Percentiles rank a stretch among this genome's conserved stretches.
phyloP scores from a whole-genome alignment of 2,329 filamentous ascomycete species.

The Hypomyces rosellus region DNA sequence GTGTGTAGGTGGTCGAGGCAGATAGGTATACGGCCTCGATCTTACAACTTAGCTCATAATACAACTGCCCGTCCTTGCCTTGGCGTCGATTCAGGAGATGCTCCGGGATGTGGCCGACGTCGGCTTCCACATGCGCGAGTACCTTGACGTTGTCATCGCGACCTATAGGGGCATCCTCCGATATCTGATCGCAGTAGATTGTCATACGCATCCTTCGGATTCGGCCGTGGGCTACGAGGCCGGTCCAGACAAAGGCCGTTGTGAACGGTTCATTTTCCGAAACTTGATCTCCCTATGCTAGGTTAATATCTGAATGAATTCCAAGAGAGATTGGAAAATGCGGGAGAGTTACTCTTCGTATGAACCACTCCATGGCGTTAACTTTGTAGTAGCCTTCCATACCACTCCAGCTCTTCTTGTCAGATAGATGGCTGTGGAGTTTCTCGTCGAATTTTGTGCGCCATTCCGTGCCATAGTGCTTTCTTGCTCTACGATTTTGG shows the following conservation, averaged over 20 bases:
- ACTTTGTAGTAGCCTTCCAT: constrained; percentile 32
- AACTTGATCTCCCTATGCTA: constrained; percentile 29
- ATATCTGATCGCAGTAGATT: constrained; percentile 29
- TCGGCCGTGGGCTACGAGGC: constrained; percentile 27
- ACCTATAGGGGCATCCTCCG: constrained; percentile 27
- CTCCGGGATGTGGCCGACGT: constrained; percentile 36
- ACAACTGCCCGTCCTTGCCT: constrained; percentile 32
- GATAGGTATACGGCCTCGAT: constrained; percentile 38
- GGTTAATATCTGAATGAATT: not conserved
- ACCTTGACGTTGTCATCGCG: constrained; percentile 31
- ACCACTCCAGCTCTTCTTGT: constrained; percentile 31
- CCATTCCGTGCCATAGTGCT: constrained; percentile 37
- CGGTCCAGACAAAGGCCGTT: constrained; percentile 26
- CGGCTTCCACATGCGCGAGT: constrained; percentile 33
- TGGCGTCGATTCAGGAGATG: constrained; percentile 24
- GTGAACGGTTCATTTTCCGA: constrained; percentile 34
- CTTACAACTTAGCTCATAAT: constrained; percentile 34
- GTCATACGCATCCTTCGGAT: constrained; percentile 28
- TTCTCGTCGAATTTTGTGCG: constrained; percentile 24
- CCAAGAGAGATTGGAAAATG: not conserved
- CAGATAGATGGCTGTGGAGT: constrained; percentile 23
- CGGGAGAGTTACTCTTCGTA: constrained; percentile 24
- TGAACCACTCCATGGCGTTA: constrained; percentile 39
- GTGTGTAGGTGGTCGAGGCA: constrained; percentile 36
- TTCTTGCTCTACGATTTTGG: constrained; percentile 35